Evolutionary conservation across 2,329 filamentous ascomycete species (phyloP), one percentile per base, ranked within the genome.

Genomic region (Colletotrichum destructivum): DNA sequence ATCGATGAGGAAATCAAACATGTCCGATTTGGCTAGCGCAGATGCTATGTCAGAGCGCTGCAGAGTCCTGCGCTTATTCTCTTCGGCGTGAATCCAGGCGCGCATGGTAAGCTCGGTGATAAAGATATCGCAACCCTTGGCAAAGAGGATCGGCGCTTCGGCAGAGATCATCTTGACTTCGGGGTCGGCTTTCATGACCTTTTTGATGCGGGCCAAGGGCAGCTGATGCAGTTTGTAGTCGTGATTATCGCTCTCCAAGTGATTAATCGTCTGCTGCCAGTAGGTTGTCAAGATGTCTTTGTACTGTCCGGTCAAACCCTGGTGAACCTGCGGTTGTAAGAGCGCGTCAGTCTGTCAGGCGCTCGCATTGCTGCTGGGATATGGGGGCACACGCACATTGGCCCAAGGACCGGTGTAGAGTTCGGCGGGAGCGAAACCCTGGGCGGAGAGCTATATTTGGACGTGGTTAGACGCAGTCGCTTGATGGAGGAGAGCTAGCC

Each of bases 161-260:
- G 96, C 96, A 4, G 95, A 98, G 74, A 99, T 99, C 96, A 99
- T 99, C 87, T 99, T 99, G 59, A 99, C 96, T 78, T 99, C 96
- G 0, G 96, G 96, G 77, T 99, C 96, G 0, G 96, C 96, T 85
- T 99, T 99, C 96, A 99, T 99, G 75, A 99, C 96, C 83, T 99
- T 99, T 88, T 99, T 99, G 86, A 99, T 99, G 66, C 96, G 93
- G n/a, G 96, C 96, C 51, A 99, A 88, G 2, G 96, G 96, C 49
- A 99, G 88, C 82, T 98, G 96, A 82, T 99, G 96, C 68, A 98
- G 90, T 84, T 99, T 99, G 88, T 98, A 99, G 83, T 99, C 96
- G 82, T 99, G 96, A 60, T 93, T 94, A 78, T 98, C 96, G 72
- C 90, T 94, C 84, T 99, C 96, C 71, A 99, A 90, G 81, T 97